Percentiles rank a stretch among this genome's conserved stretches.
Evolutionary conservation across 352 stramenopile genomes (phyloP).

Genomic region (Peronospora tabacina): DNA sequence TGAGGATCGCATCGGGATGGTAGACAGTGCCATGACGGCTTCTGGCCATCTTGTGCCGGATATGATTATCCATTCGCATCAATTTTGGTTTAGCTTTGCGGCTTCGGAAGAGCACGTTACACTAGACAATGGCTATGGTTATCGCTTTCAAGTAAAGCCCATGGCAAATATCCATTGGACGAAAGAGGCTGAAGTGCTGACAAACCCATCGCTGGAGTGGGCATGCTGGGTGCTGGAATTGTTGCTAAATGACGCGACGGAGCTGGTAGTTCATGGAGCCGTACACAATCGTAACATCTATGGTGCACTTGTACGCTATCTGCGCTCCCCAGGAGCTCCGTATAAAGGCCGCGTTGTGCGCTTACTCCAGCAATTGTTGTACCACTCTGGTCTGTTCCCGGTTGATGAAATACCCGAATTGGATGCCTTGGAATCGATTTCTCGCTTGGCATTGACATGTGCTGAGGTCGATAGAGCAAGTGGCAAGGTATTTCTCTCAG

Average conservation of each 20-base stretch:
- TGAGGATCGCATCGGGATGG: slow-evolving; percentile 39
- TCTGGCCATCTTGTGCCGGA: slow-evolving; percentile 42
- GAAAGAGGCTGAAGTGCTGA: slow-evolving; percentile 71
- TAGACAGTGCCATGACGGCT: slow-evolving; percentile 43
- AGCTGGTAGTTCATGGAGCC: slow-evolving; percentile 51
- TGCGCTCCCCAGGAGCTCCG: slow-evolving; percentile 66
- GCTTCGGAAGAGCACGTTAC: slow-evolving; percentile 52
- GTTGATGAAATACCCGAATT: slow-evolving; percentile 51
- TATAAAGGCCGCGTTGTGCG: slow-evolving; percentile 76
- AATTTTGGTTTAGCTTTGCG: slow-evolving; percentile 81
- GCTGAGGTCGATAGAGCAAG: slow-evolving; percentile 50
- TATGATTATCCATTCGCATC: slow-evolving; percentile 58
- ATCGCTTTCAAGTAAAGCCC: slow-evolving; percentile 74
- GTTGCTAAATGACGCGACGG: slow-evolving; percentile 64
- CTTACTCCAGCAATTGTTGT: slow-evolving; percentile 67
- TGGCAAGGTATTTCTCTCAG: slow-evolving; percentile 63
- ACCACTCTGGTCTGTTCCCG: slow-evolving; percentile 53
- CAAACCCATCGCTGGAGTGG: slow-evolving; percentile 74
- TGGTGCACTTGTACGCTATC: slow-evolving; percentile 66
- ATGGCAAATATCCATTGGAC: slow-evolving; percentile 74
- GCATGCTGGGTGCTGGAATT: slow-evolving; percentile 82
- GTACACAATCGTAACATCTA: slow-evolving; percentile 83
- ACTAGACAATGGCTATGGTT: slow-evolving; percentile 70
- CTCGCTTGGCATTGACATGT: slow-evolving; percentile 44
- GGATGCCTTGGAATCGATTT: slow-evolving; percentile 52